Percentiles rank a stretch among this genome's conserved stretches.
phyloP scores from a whole-genome alignment of 768 basidiomycete species.

The Trametes sanguinea region DNA sequence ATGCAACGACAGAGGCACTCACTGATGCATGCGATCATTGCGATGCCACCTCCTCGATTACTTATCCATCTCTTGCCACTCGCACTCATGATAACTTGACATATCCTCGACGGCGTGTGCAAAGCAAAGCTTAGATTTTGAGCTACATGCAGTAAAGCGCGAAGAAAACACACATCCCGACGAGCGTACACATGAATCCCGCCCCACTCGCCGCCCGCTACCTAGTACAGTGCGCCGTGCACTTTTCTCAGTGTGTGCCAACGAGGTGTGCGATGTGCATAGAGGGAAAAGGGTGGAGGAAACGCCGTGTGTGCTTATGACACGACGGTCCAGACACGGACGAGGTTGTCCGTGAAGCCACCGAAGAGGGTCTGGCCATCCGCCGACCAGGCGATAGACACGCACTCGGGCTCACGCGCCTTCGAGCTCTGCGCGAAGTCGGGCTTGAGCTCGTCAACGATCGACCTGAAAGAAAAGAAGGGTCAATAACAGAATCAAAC shows the following conservation, averaged over 20 bases:
- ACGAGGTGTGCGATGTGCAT: constrained; percentile 17
- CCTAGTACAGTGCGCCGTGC: constrained; percentile 24
- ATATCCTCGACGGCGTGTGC: constrained; percentile 13
- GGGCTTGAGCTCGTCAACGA: constrained; percentile 98
- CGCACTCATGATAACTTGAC: no score
- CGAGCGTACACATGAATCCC: constrained; percentile 22
- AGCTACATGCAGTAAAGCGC: constrained; percentile 26
- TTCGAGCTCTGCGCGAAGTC: constrained; percentile 80
- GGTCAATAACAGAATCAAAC: not conserved
- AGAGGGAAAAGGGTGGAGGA: not conserved
- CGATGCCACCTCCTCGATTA: no score
- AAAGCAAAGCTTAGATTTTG: constrained; percentile 29
- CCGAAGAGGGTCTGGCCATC: constrained; percentile 97
- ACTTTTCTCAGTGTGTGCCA: constrained; percentile 19
- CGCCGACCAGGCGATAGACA: constrained; percentile 97
- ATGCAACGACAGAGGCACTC: not conserved
- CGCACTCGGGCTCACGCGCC: constrained; percentile 84
- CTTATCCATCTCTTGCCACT: no score
- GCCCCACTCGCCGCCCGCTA: constrained; percentile 20
- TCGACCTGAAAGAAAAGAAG: constrained; percentile 57
- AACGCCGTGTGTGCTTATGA: constrained; percentile 33
- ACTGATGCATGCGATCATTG: no score
- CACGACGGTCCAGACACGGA: constrained; percentile 89
- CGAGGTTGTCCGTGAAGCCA: constrained; percentile 93
- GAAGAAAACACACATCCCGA: constrained; percentile 23